Evolutionary conservation across 1,139 yeast species (phyloP).

Genomic region (Blastobotrys petasosporus): DNA sequence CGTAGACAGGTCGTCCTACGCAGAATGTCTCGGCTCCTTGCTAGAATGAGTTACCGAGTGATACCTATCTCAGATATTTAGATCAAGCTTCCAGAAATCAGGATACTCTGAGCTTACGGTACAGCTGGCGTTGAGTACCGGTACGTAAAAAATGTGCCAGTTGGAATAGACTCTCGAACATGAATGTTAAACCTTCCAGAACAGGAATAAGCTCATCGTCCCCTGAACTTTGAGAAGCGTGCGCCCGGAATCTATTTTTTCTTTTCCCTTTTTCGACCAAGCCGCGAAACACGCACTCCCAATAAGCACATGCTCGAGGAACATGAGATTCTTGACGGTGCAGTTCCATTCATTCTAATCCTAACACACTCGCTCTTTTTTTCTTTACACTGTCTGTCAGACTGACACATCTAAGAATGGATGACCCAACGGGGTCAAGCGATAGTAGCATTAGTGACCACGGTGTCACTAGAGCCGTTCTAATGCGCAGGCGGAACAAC

Average conservation of each 20-base stretch:
- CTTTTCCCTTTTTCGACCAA: background rate
- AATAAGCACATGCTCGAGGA: background rate
- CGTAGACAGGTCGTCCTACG: too few relatives aligned
- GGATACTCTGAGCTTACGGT: too few relatives aligned
- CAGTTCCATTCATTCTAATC: background rate
- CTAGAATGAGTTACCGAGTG: too few relatives aligned
- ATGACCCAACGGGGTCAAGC: conserved; percentile 4
- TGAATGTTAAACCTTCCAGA: too few relatives aligned
- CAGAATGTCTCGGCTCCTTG: too few relatives aligned
- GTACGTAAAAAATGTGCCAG: too few relatives aligned
- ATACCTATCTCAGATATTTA: too few relatives aligned
- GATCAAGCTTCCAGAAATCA: too few relatives aligned
- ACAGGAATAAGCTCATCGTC: too few relatives aligned
- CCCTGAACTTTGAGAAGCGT: too few relatives aligned
- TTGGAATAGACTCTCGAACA: background rate
- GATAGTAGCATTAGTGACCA: conserved; percentile 8
- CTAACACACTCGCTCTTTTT: conserved; percentile 1
- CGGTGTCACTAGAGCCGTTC: conserved; percentile 5
- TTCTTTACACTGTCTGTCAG: background rate
- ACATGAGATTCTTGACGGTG: background rate
- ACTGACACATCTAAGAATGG: background rate
- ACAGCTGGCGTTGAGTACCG: too few relatives aligned
- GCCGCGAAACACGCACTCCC: background rate
- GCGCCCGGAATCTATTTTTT: background rate
- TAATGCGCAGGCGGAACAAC: conserved; percentile 4